A percentile compares a stretch with the other conserved stretches of the same genome.
phyloP scores from a whole-genome alignment of 768 basidiomycete genomes.

The Russula sp. region DNA sequence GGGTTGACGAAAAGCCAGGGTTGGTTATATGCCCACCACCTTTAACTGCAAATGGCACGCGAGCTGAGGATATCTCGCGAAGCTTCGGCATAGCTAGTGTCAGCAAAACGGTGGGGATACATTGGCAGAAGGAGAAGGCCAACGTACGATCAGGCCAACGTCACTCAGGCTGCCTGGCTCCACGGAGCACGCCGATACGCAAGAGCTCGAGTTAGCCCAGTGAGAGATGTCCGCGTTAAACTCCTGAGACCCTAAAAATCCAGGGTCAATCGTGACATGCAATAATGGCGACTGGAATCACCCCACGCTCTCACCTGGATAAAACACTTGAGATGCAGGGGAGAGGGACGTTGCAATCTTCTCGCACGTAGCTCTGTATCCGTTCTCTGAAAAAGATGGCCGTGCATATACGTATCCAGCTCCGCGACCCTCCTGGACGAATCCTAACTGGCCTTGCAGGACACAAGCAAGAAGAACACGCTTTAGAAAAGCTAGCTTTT shows the following conservation, averaged over 20 bases:
- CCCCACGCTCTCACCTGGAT: neutral
- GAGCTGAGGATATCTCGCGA: neutral
- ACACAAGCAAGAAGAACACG: no score
- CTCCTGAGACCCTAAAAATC: neutral
- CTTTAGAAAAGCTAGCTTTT: no score
- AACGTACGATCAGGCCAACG: slow-evolving; percentile 18
- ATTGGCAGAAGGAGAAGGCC: neutral
- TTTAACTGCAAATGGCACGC: slow-evolving; percentile 21
- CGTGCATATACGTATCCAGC: no score
- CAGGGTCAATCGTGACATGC: no score
- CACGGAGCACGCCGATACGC: slow-evolving; percentile 19
- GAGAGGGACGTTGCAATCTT: neutral
- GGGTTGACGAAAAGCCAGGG: slow-evolving; percentile 26
- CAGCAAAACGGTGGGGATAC: neutral
- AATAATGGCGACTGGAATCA: no score
- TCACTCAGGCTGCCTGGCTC: slow-evolving; percentile 18
- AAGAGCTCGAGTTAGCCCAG: slow-evolving; percentile 18
- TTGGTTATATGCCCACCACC: slow-evolving; percentile 25
- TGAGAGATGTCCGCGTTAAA: slow-evolving; percentile 16
- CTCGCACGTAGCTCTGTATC: neutral
- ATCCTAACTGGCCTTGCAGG: no score
- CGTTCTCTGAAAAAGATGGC: neutral
- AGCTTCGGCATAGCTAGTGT: neutral
- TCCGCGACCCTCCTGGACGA: no score
- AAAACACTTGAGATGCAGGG: slow-evolving; percentile 4